Conservation (phyloP, 73 alveolate species). For the Tetrahymena malaccensis region DNA sequence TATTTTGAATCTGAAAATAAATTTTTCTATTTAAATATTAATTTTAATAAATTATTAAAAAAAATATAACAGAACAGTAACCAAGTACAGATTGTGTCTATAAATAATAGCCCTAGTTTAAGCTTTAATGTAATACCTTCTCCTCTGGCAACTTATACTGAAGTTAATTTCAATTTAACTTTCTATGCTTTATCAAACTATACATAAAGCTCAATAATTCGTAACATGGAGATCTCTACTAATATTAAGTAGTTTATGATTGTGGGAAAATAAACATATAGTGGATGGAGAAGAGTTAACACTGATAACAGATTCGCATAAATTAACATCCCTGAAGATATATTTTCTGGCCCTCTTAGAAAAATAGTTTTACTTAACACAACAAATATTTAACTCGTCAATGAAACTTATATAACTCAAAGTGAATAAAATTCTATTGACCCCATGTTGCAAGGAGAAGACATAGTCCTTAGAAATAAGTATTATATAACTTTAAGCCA, state of each 20-base stretch:
- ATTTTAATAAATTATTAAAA: too few species aligned
- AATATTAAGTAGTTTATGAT: not conserved
- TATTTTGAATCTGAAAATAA: too few species aligned
- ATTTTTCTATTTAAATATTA: too few species aligned
- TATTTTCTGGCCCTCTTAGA: not conserved
- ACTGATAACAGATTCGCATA: not conserved
- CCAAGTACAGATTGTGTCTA: not conserved
- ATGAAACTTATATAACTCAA: not conserved
- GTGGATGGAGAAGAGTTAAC: not conserved
- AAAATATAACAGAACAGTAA: not conserved
- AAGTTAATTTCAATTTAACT: not conserved
- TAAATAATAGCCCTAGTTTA: not conserved
- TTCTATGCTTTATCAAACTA: not conserved
- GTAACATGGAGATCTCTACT: not conserved
- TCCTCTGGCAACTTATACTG: not conserved
- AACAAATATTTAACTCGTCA: not conserved
- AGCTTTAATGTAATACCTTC: not conserved
- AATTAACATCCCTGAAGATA: not conserved
- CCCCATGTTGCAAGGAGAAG: not conserved
- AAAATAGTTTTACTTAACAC: not conserved
- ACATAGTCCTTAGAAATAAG: not conserved
- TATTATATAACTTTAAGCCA: not conserved
- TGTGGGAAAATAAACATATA: not conserved
- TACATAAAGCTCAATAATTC: not conserved
- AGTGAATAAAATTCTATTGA: not conserved